Evolutionary conservation across 192 early-diverging fungal genomes (phyloP).

Genomic region (Coemansia sp.): DNA sequence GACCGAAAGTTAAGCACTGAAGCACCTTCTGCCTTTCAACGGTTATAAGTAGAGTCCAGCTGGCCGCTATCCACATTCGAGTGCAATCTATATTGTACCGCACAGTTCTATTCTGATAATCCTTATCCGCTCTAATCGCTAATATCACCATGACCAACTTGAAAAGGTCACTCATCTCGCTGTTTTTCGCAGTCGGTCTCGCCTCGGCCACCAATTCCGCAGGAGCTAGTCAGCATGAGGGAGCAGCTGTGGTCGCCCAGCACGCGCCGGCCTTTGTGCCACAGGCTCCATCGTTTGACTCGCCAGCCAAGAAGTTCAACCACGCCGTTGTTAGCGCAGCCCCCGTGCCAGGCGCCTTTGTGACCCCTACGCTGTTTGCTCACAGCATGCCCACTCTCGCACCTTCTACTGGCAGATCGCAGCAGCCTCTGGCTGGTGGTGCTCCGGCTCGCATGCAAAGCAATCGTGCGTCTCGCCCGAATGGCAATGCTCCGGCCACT

Average conservation of each 20-base stretch:
- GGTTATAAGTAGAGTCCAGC: background rate
- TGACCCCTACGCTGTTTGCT: constrained; percentile 14
- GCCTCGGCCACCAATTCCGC: constrained; percentile 25
- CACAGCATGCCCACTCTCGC: constrained; percentile 4
- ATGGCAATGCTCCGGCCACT: background rate
- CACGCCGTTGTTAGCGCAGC: constrained; percentile 4
- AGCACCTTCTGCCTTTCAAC: background rate
- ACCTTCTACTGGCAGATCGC: background rate
- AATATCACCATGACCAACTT: constrained; percentile 21
- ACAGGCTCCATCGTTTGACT: background rate
- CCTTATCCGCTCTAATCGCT: background rate
- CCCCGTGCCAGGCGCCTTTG: constrained; percentile 11
- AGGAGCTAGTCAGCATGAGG: background rate
- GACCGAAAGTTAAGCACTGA: background rate
- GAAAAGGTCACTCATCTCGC: constrained; percentile 32
- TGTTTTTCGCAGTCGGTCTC: constrained; percentile 38
- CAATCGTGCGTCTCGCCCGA: too few relatives aligned
- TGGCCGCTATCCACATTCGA: background rate
- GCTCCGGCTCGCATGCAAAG: background rate
- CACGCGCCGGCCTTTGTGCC: background rate
- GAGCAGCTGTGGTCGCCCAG: background rate
- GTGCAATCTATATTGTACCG: background rate
- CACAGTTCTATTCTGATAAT: background rate
- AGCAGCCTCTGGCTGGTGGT: background rate
- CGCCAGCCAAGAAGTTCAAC: background rate